A percentile compares a stretch with the other conserved stretches of the same genome.
These are phyloP conservation scores for Tetrahymena borealis DNA, from an alignment of 73 alveolate species.

Conservation along the genomic window DNA sequence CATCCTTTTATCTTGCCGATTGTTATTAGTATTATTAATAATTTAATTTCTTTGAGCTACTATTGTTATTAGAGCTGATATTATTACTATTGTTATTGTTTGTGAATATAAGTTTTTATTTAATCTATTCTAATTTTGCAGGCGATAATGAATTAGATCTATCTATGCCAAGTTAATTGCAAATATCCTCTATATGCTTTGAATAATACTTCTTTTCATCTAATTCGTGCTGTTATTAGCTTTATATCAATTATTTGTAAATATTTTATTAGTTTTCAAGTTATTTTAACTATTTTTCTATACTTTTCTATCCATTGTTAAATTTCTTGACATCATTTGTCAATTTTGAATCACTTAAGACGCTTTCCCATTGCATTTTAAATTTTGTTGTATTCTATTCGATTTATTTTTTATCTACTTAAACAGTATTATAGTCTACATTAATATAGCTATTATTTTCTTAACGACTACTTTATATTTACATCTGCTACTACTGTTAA, in stretches of 20 bases:
- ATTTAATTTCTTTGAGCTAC: background rate
- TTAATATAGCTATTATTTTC: background rate
- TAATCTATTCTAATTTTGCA: background rate
- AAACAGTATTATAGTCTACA: background rate
- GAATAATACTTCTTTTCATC: background rate
- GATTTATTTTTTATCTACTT: background rate
- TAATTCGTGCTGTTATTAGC: background rate
- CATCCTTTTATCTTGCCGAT: background rate
- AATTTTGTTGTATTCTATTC: background rate
- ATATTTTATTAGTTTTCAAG: background rate
- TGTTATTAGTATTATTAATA: background rate
- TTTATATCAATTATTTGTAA: background rate
- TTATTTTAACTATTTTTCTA: background rate
- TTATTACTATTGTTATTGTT: background rate
- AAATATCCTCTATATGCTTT: background rate
- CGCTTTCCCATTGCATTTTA: background rate
- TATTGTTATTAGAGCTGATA: background rate
- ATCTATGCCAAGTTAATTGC: background rate
- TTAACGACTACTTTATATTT: background rate
- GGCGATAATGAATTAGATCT: background rate
- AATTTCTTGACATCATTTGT: background rate
- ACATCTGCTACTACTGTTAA: background rate
- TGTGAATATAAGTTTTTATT: background rate
- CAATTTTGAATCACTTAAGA: background rate
- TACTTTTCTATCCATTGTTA: background rate